Evolutionary conservation across 768 basidiomycete genomes (phyloP), one percentile per base, ranked within the genome.

Genomic region (Pleurotus ostreatus): DNA sequence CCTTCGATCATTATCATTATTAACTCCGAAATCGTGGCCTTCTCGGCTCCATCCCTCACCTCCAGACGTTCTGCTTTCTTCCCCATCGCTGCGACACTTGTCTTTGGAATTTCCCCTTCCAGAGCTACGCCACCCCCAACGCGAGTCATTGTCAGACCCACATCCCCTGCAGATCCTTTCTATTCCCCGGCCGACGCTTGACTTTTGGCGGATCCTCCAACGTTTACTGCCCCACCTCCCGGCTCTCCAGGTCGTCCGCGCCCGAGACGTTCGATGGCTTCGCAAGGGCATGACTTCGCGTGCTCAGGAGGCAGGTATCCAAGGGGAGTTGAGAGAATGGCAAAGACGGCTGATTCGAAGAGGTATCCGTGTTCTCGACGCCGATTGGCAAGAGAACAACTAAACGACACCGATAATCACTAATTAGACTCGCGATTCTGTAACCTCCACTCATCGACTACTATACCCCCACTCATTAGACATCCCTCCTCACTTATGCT

Each of bases 291-390:
- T 92, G 68, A 83, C 78, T 6, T 70, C 70, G 0, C 75, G 78
- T 57, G 91, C 91, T 22, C 83, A 81, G 60, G 83, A 79, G 59
- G 80, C 90, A 5, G 91, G 91, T 6, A 79, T 90, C 12, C 90
- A 92, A 69, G 91, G 89, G 43, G 87, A 90, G 66, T 85, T 93
- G 82, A 73, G 76, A 60, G 80, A 84, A 56, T 93, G 91, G 91
- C 77, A 77, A 58, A 76, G 80, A 46, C 78, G 85, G 52, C 73
- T 93, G 30, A 72, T 71, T 9, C 74, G 82, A 55, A 74, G 79
- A 62, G 74, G 80, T 1, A 78, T 93, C 46, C 75, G 77, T 18
- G 69, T 93, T 25, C 71, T 92, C 53, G 91, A 93, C 63, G 76
- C 79, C 13, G 83, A 89, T 56, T 92, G 91, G 88, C 83, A 76